phyloP scores from a whole-genome alignment of 108 stramenopile species.

The Schizochytrium sp. region DNA sequence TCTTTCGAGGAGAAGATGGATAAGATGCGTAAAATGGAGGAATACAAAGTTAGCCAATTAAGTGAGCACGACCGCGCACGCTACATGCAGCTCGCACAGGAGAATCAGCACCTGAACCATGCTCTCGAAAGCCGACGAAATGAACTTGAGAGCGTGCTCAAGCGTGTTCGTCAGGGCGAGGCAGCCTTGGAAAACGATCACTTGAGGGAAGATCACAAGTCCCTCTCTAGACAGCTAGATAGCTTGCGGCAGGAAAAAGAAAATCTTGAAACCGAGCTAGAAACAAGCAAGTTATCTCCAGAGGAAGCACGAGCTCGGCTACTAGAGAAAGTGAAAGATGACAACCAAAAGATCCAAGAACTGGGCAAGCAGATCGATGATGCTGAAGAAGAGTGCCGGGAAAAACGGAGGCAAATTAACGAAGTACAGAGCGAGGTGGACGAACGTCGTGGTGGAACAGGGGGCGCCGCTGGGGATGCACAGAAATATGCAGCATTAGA shows the following conservation, averaged over 20 bases:
- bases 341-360: constrained; percentile 63
- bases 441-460: constrained; percentile 15
- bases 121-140: neutral
- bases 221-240: constrained; percentile 56
- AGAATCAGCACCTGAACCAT: neutral
- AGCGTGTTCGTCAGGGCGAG: constrained; percentile 31
- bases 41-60: constrained; percentile 73
- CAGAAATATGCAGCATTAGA: constrained; percentile 74
- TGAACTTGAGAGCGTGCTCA: constrained; percentile 25
- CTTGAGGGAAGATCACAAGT: constrained; percentile 64
- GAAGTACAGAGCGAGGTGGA: constrained; percentile 62
- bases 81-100: constrained; percentile 32
- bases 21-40: constrained; percentile 66
- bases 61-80: constrained; percentile 69
- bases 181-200: constrained; percentile 11
- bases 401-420: constrained; percentile 32
- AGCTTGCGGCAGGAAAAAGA: constrained; percentile 68
- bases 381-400: constrained; percentile 41
- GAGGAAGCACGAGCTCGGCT: constrained; percentile 71
- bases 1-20: constrained; percentile 71
- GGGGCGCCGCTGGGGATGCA: constrained; percentile 12
- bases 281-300: constrained; percentile 75
- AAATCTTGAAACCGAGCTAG: constrained; percentile 71
- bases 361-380: constrained; percentile 65
- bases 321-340: constrained; percentile 67